Base-by-base conservation (phyloP, 257 asterid genomes). In the Solanum peruvianum region DNA sequence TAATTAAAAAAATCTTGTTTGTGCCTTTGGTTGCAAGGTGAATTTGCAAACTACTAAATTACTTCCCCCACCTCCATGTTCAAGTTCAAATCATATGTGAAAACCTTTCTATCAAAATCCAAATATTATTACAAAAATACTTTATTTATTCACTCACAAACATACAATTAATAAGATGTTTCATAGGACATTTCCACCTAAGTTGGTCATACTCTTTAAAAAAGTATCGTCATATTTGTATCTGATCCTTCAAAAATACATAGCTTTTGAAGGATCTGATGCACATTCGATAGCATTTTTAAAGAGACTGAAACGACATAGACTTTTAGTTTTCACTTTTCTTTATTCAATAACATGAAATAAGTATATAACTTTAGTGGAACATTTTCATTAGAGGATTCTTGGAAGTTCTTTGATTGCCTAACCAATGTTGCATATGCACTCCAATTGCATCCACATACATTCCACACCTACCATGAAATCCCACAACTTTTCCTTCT, bases 391-490 rank as follows among this genome's bases (percentile, higher is more conserved):
- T 88, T 8, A 91, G 75, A 84, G 95, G 90, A 27, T 91, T 87
- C 89, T 87, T 93, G 20, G 93, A 39, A 20, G 89, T 33, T 89
- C 69, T 94, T 7, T 93, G 93, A 90, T 93, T 92, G 47, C 97
- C 99, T 83, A 94, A 77, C 99, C 98, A 96, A 69, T 96, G 99
- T 82, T 95, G 98, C 98, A 92, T 94, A 84, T 96, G 99, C 23
- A 96, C 96, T 73, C 99, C 98, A 73, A 96, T 92, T 31, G 99
- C 99, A 60, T 94, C 98, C 88, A 96, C 90, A 56, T 92, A 93
- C 91, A 90, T 83, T 86, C 97, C 93, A 88, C 97, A 91, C 88
- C 95, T 88, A 81, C 99, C 99, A 86, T 96, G 99, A 60, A 96
- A 93, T 13, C 99, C 99, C 1, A 94, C 97, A 72, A 94, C 98